Evolutionary conservation across 23 red algal genomes (phyloP).

Genomic region (Gracilaria gracilis): DNA sequence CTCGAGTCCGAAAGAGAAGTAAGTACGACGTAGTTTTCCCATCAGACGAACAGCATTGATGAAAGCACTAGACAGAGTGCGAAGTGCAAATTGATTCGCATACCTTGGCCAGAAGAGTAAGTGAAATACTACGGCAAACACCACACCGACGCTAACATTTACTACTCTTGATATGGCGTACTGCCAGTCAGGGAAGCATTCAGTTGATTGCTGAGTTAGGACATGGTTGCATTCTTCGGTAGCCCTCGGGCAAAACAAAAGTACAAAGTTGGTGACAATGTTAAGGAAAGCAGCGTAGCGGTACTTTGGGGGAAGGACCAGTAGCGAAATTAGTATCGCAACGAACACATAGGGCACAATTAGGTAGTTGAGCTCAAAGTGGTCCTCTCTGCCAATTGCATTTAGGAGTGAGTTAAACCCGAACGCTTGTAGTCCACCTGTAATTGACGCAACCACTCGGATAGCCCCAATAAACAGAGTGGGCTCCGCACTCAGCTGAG

Average conservation of each 20-base stretch:
- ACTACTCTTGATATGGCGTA: conserved; percentile 58
- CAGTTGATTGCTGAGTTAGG: not conserved
- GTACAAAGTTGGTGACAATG: conserved; percentile 70
- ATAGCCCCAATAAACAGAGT: conserved; percentile 74
- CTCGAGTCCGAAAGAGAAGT: conserved; percentile 54
- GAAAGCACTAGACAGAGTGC: conserved; percentile 41
- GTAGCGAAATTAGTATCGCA: conserved; percentile 1
- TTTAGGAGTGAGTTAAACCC: conserved; percentile 50
- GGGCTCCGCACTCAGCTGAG: conserved; percentile 74
- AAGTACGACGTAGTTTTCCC: conserved; percentile 48
- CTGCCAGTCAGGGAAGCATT: conserved; percentile 59
- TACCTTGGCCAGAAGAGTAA: conserved; percentile 69
- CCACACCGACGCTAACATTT: conserved; percentile 69
- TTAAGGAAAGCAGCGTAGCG: conserved; percentile 78
- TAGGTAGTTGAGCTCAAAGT: conserved; percentile 41
- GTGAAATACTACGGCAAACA: conserved; percentile 67
- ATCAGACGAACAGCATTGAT: conserved; percentile 37
- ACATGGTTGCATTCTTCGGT: conserved; percentile 49
- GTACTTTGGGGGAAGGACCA: conserved; percentile 48
- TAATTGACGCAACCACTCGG: conserved; percentile 60
- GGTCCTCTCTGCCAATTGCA: conserved; percentile 36
- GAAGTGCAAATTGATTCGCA: conserved; percentile 67
- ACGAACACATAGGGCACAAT: conserved; percentile 58
- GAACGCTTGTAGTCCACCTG: conserved; percentile 56
- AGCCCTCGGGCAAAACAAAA: conserved; percentile 64